phyloP scores from a whole-genome alignment of 2,329 filamentous ascomycete species.

The Beauveria rudraprayagi region DNA sequence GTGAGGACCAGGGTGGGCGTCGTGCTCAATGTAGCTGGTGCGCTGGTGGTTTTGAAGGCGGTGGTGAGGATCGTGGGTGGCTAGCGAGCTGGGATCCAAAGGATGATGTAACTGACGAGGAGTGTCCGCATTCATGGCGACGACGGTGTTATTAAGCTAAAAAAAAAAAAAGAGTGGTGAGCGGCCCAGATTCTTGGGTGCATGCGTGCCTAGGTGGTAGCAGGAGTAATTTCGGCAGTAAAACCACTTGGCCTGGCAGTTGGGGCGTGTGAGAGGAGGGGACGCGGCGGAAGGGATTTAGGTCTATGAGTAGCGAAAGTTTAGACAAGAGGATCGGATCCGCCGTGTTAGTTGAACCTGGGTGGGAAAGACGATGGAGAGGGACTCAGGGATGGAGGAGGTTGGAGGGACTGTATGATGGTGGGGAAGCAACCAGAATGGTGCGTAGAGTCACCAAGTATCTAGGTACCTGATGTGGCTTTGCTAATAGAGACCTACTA shows the following conservation, averaged over 20 bases:
- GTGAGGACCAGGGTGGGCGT: not conserved
- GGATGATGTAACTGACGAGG: conserved; percentile 9
- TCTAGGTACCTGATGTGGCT: too few relatives aligned
- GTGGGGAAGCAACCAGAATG: too few relatives aligned
- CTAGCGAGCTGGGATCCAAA: not conserved
- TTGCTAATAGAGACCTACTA: too few relatives aligned
- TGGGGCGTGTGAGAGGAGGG: not conserved
- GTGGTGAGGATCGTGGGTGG: not conserved
- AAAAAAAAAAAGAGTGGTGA: not conserved
- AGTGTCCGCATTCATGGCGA: conserved; percentile 4
- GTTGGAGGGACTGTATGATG: not conserved
- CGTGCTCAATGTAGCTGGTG: conserved; percentile 1
- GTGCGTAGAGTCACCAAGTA: too few relatives aligned
- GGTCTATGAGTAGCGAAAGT: not conserved
- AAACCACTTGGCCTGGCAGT: not conserved
- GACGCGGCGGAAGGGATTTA: not conserved
- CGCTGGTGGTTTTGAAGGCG: conserved; percentile 2
- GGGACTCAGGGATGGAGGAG: not conserved
- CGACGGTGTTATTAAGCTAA: conserved; percentile 1
- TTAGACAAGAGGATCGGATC: not conserved
- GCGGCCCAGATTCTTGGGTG: not conserved
- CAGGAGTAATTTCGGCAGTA: conserved; percentile 3
- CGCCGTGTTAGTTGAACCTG: conserved; percentile 1
- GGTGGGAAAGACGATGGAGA: not conserved
- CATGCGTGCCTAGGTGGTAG: not conserved